phyloP scores from a whole-genome alignment of 768 basidiomycete genomes.

The Piloderma croceum region DNA sequence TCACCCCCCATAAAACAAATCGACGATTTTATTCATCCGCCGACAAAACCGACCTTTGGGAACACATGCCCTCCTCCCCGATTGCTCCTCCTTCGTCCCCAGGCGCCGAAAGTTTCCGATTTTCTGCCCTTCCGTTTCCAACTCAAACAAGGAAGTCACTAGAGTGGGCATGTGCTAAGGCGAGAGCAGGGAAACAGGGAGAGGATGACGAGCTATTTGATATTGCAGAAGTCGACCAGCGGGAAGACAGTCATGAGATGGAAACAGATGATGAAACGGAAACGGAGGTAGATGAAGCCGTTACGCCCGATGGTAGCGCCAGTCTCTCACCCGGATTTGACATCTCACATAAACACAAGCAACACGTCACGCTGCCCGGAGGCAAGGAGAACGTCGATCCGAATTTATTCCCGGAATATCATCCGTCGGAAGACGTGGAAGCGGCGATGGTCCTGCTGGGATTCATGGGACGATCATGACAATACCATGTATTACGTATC shows the following conservation, averaged over 20 bases:
- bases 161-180: slow-evolving; percentile 69
- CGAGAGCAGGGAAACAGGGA: slow-evolving; percentile 24
- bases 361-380: too few species aligned
- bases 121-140: slow-evolving; percentile 38
- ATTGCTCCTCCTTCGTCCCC: slow-evolving; percentile 50
- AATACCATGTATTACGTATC: too few species aligned
- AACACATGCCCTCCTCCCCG: slow-evolving; percentile 62
- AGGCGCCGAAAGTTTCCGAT: slow-evolving; percentile 37
- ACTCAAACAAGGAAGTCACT: slow-evolving; percentile 47
- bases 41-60: slow-evolving; percentile 48
- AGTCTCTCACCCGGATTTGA: slow-evolving; percentile 6
- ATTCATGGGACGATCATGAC: slow-evolving; percentile 22
- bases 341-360: background rate
- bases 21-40: too few species aligned
- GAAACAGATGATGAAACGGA: slow-evolving; percentile 12
- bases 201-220: slow-evolving; percentile 17
- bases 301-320: slow-evolving; percentile 12
- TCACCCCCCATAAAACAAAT: too few species aligned
- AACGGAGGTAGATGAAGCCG: slow-evolving; percentile 13
- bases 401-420: background rate
- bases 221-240: background rate
- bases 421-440: slow-evolving; percentile 26
- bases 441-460: slow-evolving; percentile 32
- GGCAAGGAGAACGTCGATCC: background rate
- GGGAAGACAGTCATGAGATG: background rate